Conservation (phyloP, 2,329 filamentous ascomycete genomes). For the Lachnellula arida region DNA sequence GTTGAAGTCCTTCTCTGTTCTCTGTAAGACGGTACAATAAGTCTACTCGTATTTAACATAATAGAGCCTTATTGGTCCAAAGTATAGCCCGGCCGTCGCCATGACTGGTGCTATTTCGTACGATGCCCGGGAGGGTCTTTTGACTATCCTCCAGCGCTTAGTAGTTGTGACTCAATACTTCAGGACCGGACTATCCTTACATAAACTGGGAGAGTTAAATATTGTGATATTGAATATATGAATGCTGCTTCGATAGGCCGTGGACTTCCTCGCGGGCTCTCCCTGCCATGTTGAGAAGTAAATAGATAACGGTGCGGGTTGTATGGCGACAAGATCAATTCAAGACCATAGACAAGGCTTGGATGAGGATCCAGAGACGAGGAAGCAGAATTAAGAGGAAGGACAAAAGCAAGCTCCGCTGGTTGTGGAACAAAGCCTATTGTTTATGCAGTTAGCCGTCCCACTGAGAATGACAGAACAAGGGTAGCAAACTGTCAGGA, state of each 20-base stretch:
- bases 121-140: not conserved
- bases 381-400: not conserved
- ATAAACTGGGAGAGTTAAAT: not conserved
- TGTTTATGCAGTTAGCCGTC: constrained; percentile 20
- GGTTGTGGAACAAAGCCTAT: constrained; percentile 8
- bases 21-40: not conserved
- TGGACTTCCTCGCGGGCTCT: too few relatives aligned
- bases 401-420: not conserved
- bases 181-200: not conserved
- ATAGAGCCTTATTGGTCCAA: not conserved
- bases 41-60: constrained; percentile 7
- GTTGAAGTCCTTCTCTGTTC: constrained; percentile 2
- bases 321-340: too few relatives aligned
- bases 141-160: not conserved
- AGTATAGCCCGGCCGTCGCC: not conserved
- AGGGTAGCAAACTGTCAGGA: not conserved
- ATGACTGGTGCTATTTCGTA: not conserved
- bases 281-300: too few relatives aligned
- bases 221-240: not conserved
- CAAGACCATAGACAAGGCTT: not conserved
- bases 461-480: too few relatives aligned
- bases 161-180: not conserved
- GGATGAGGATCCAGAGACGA: not conserved
- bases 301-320: too few relatives aligned
- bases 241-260: too few relatives aligned